phyloP scores from a whole-genome alignment of 441 rosid genomes.

The Mallotus japonicus region DNA sequence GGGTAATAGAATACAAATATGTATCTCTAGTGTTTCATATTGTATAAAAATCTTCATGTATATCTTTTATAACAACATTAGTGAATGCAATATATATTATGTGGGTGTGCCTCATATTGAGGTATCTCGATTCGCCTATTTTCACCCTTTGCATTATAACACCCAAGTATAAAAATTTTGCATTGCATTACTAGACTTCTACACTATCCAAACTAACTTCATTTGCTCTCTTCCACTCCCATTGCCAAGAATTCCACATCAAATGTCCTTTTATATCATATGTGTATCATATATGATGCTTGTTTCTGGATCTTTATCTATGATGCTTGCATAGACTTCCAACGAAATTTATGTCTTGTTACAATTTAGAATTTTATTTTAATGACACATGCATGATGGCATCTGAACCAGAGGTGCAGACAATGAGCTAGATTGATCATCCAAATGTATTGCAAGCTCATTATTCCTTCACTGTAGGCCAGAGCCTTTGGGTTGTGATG shows the following conservation, averaged over 20 bases:
- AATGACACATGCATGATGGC: constrained; percentile 66
- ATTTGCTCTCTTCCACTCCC: not conserved
- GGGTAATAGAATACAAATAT: no score
- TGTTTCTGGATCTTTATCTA: constrained; percentile 13
- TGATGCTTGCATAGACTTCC: not conserved
- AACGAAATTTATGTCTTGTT: constrained; percentile 5
- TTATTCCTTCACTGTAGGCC: constrained; percentile 88
- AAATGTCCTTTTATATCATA: not conserved
- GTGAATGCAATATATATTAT: no score
- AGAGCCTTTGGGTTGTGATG: constrained; percentile 91
- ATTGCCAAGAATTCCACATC: not conserved
- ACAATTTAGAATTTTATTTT: constrained; percentile 9
- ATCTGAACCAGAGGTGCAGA: constrained; percentile 93
- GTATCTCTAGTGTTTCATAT: no score
- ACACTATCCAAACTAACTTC: not conserved
- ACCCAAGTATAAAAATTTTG: not conserved
- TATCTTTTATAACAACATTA: no score
- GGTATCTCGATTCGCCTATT: no score
- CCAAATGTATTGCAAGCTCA: constrained; percentile 90
- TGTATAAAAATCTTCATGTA: no score
- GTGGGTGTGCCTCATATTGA: no score
- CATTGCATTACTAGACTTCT: not conserved
- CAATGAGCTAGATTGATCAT: constrained; percentile 90
- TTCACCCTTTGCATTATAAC: not conserved
- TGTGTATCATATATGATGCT: constrained; percentile 12